Percentiles rank a stretch among this genome's conserved stretches.
These are phyloP conservation scores for Malassezia obtusa DNA, from an alignment of 1,284 basidiomycete genomes.

Conservation along the genomic window DNA sequence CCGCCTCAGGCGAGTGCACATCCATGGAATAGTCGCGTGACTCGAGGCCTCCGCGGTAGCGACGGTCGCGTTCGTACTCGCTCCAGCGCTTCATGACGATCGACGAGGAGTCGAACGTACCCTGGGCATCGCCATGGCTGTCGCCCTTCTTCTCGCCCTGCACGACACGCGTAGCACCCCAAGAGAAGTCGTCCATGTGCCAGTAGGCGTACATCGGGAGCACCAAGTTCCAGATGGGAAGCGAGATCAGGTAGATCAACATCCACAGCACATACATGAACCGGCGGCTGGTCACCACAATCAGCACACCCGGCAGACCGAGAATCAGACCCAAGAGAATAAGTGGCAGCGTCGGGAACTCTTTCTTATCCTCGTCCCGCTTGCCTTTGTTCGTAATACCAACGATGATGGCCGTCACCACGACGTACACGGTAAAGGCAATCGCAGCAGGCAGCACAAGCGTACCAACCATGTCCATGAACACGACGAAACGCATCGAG, in stretches of 20 bases:
- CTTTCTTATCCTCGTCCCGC: neutral
- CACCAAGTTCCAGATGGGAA: conserved; percentile 51
- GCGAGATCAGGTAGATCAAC: conserved; percentile 50
- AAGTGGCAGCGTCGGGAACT: conserved; percentile 38
- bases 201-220: conserved; percentile 48
- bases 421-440: conserved; percentile 50
- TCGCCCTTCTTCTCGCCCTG: conserved; percentile 43
- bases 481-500: conserved; percentile 50
- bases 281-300: conserved; percentile 50
- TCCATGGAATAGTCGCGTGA: conserved; percentile 64
- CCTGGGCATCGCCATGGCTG: conserved; percentile 51
- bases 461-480: conserved; percentile 52
- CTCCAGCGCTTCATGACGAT: conserved; percentile 99
- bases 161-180: conserved; percentile 50
- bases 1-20: conserved; percentile 33
- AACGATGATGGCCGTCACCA: conserved; percentile 40
- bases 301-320: conserved; percentile 51
- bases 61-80: conserved; percentile 89
- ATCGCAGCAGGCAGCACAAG: conserved; percentile 51
- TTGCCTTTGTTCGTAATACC: conserved; percentile 8
- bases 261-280: conserved; percentile 51
- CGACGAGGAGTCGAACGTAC: conserved; percentile 86
- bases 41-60: conserved; percentile 77
- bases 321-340: conserved; percentile 50
- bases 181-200: conserved; percentile 51